Evolutionary conservation across 345 rosid species (phyloP), one percentile per base, ranked within the genome.

Genomic region (Raphanus raphanistrum): DNA sequence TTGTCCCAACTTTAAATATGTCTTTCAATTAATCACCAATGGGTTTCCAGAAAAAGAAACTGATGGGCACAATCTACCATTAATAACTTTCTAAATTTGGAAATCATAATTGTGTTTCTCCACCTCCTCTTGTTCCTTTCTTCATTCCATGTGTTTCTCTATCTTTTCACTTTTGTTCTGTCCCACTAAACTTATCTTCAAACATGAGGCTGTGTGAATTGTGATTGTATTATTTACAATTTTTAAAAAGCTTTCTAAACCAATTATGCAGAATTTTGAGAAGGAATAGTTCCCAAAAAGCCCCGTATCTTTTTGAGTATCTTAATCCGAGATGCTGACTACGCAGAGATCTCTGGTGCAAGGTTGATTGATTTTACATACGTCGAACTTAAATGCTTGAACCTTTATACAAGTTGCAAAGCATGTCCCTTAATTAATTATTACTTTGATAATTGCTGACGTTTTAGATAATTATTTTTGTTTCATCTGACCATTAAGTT

Each of bases 181-280:
- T 27, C 77, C 38, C 77, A 54, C 71, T 65, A 54, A 65, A 26
- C 64, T 54, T 74, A 74, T 74, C 77, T 38, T 65, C 21, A 64
- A 35, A 64, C 31, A 63, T 13, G 15, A 73, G 16, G 33, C 9
- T 73, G 9, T 32, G 11, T 6, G 25, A 63, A 63, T 50, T 32
- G 11, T 6, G 25, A 63, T 73, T 50, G 15, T 8, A 17, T 31
- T 7, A 2, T 73, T 52, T 21, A 13, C 25, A 10, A 17, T 9
- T 62, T 33, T 11, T 12, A 25, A 45, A 45, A 12, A 45, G 15
- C 1, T 11, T 26, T 66, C 6, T 41, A 26, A 25, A 66, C 57
- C 21, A 66, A 41, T 43, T 26, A 66, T 41, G 33, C 33, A 3
- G 54, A 74, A 52, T 64, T 64, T 64, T 64, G 52, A 64, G 54